Evolutionary conservation across 1,284 basidiomycete genomes (phyloP), one percentile per base, ranked within the genome.

Genomic region (Trichosporon asahii): DNA sequence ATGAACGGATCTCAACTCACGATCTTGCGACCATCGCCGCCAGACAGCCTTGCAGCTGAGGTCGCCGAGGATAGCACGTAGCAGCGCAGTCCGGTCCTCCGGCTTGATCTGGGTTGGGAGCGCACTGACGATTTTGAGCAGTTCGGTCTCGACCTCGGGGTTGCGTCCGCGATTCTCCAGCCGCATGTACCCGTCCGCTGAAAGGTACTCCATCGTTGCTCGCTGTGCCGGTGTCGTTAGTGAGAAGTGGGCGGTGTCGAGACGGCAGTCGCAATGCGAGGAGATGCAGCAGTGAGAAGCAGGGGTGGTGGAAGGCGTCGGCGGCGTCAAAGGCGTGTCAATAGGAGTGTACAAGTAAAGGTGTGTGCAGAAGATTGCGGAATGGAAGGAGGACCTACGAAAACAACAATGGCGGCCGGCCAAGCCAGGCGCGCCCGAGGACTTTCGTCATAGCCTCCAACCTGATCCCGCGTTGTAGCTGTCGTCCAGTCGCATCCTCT

Each of bases 41-140:
- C 74, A 79, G 21, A 72, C 73, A 80, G 75, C 91, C 78, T 73
- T 87, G n/a, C 71, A 71, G n/a, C 70, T 73, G 11, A 92, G 83
- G 81, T 92, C 91, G 70, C 86, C 84, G 15, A 92, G 77, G 35
- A 92, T 85, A 11, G 84, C 78, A 70, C 87, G 85, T 29, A 90
- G 84, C 57, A 90, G 84, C 15, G 67, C 70, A n/a, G 85, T 80
- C 65, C 85, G 70, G 57, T 82, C 78, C 7, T 76, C 71, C 2
- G 78, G 79, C 29, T 76, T 75, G 3, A 90, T 83, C 53, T 85
- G 79, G 44, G 86, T 85, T 0, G 83, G 80, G 21, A 74, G 66
- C 46, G 83, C 81, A 79, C 67, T 66, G 40, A 65, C 64, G 33
- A 73, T 66, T 12, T 31, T 27, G n/a, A 66, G 66, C 3, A 72